phyloP scores from a whole-genome alignment of 768 basidiomycete species.

The Naganishia friedmannii region DNA sequence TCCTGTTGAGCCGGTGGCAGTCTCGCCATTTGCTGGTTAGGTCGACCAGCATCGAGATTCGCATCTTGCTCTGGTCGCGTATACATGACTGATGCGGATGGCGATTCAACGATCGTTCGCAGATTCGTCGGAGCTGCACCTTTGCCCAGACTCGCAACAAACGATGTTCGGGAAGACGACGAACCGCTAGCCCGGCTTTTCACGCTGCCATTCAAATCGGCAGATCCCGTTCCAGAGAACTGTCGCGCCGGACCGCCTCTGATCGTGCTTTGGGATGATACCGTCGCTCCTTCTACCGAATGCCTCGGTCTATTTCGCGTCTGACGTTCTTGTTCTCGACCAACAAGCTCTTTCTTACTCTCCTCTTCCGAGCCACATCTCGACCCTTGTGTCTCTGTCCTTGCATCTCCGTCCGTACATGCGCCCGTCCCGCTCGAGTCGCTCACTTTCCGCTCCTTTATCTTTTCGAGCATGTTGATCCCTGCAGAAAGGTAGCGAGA shows the following conservation, averaged over 20 bases:
- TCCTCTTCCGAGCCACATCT: constrained; percentile 4
- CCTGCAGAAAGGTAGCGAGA: constrained; percentile 29
- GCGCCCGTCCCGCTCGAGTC: constrained; percentile 34
- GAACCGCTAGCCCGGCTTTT: constrained; percentile 3
- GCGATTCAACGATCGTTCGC: constrained; percentile 3
- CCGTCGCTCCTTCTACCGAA: neutral
- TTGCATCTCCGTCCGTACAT: constrained; percentile 35
- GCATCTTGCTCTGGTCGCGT: neutral
- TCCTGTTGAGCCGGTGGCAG: constrained; percentile 37
- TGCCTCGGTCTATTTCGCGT: neutral
- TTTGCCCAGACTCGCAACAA: neutral
- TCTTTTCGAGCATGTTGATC: constrained; percentile 31
- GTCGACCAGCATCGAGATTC: neutral
- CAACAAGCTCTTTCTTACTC: neutral
- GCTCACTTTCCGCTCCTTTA: constrained; percentile 30
- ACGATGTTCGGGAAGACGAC: neutral
- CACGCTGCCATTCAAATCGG: neutral
- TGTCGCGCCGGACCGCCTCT: neutral
- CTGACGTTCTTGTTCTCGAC: neutral
- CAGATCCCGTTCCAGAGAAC: neutral
- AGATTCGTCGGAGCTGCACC: neutral
- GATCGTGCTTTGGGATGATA: constrained; percentile 12
- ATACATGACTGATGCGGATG: neutral
- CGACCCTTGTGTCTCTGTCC: constrained; percentile 25
- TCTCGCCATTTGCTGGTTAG: neutral